Evolutionary conservation across 768 basidiomycete species (phyloP).

Genomic region (Podaxis sp.): DNA sequence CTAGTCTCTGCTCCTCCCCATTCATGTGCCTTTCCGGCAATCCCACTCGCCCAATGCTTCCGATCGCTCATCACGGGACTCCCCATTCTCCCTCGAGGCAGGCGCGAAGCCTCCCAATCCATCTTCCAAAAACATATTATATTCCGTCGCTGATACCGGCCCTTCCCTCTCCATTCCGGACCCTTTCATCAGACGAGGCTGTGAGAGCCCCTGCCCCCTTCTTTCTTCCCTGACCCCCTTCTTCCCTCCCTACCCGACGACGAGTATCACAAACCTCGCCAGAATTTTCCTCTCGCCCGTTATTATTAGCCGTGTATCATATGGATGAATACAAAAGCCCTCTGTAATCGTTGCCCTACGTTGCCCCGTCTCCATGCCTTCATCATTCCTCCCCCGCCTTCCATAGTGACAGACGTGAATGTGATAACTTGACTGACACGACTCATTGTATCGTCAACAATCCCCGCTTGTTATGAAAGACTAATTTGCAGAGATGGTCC

Average conservation of each 20-base stretch:
- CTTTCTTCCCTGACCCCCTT: not conserved
- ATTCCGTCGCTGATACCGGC: conserved; percentile 1
- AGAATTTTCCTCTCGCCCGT: not conserved
- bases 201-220: not conserved
- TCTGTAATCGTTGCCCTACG: not conserved
- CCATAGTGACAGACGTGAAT: not conserved
- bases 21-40: conserved; percentile 8
- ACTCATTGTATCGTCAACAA: not conserved
- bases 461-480: not conserved
- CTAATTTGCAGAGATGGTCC: not conserved
- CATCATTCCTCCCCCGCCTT: not conserved
- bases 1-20: not conserved
- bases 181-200: not conserved
- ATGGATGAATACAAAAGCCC: not conserved
- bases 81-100: conserved; percentile 1
- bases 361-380: not conserved
- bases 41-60: not conserved
- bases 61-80: conserved; percentile 4
- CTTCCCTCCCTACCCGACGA: not conserved
- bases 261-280: not conserved
- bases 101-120: not conserved
- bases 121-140: conserved; percentile 2
- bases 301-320: not conserved
- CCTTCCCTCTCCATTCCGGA: not conserved
- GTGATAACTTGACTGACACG: not conserved